Percentiles rank a stretch among this genome's conserved stretches.
These are phyloP conservation scores for Phytophthora megakarya DNA, from an alignment of 352 stramenopile species.

Conservation along the genomic window DNA sequence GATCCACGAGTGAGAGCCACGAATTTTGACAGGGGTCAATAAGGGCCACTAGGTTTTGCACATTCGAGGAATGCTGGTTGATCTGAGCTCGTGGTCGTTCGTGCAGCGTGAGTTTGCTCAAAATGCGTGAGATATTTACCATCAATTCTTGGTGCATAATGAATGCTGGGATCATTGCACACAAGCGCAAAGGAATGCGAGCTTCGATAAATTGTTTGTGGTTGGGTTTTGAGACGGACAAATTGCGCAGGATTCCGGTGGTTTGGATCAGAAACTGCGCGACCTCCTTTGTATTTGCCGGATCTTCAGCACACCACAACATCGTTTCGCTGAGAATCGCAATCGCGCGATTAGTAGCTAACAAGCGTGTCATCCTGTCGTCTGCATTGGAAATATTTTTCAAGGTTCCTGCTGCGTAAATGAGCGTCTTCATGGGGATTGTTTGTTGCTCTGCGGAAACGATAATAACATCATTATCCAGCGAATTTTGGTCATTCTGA, in stretches of 20 bases:
- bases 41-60: constrained; percentile 56
- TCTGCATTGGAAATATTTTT: constrained; percentile 76
- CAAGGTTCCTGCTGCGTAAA: constrained; percentile 70
- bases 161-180: constrained; percentile 48
- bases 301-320: constrained; percentile 40
- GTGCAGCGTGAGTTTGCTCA: constrained; percentile 85
- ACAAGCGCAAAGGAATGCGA: constrained; percentile 53
- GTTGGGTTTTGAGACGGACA: constrained; percentile 60
- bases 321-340: constrained; percentile 57
- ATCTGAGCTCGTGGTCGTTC: constrained; percentile 71
- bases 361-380: constrained; percentile 62
- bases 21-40: constrained; percentile 47
- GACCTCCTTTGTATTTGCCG: constrained; percentile 50
- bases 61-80: constrained; percentile 48
- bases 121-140: constrained; percentile 76
- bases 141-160: constrained; percentile 69
- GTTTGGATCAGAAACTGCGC: constrained; percentile 76
- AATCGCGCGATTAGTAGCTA: constrained; percentile 70
- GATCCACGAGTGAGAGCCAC: constrained; percentile 39
- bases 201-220: constrained; percentile 78
- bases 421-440: constrained; percentile 48
- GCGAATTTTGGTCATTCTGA: constrained; percentile 8
- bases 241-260: constrained; percentile 68
- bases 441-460: not conserved
- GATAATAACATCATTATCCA: constrained; percentile 3